Percentiles rank a stretch among this genome's conserved stretches.
Conservation (phyloP, 768 basidiomycete species). For the Suillus sp. region DNA sequence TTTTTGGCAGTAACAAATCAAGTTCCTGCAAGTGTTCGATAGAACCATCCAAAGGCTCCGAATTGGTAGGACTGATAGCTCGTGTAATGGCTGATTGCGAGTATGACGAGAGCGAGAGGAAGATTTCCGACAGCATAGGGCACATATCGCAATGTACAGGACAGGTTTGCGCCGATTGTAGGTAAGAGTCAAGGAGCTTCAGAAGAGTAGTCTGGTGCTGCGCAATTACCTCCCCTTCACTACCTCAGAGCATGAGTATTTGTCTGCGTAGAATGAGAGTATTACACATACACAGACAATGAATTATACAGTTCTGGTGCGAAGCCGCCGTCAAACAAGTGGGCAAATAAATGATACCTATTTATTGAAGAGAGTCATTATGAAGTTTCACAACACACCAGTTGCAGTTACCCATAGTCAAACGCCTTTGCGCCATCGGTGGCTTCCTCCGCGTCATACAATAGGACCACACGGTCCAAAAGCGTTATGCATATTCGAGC, state of each 20-base stretch:
- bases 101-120: constrained; percentile 63
- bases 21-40: constrained; percentile 41
- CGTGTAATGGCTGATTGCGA: constrained; percentile 53
- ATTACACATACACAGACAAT: constrained; percentile 56
- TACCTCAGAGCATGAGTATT: constrained; percentile 34
- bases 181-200: constrained; percentile 83
- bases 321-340: constrained; percentile 60
- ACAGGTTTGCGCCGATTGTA: constrained; percentile 54
- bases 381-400: constrained; percentile 7
- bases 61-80: constrained; percentile 39
- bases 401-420: constrained; percentile 61
- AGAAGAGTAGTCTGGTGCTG: constrained; percentile 88
- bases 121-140: constrained; percentile 61
- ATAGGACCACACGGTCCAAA: constrained; percentile 69
- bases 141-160: constrained; percentile 45
- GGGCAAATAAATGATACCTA: constrained; percentile 69
- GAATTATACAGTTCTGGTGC: constrained; percentile 60
- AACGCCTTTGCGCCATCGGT: constrained; percentile 70
- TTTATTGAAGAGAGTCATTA: constrained; percentile 30
- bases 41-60: constrained; percentile 14
- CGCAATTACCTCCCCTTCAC: constrained; percentile 70
- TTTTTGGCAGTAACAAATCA: constrained; percentile 74
- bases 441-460: constrained; percentile 68
- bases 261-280: neutral
- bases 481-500: constrained; percentile 66